A percentile compares a stretch with the other conserved stretches of the same genome.
Evolutionary conservation across 305 asterid species (phyloP).

Genomic region (Fraxinus greggii): DNA sequence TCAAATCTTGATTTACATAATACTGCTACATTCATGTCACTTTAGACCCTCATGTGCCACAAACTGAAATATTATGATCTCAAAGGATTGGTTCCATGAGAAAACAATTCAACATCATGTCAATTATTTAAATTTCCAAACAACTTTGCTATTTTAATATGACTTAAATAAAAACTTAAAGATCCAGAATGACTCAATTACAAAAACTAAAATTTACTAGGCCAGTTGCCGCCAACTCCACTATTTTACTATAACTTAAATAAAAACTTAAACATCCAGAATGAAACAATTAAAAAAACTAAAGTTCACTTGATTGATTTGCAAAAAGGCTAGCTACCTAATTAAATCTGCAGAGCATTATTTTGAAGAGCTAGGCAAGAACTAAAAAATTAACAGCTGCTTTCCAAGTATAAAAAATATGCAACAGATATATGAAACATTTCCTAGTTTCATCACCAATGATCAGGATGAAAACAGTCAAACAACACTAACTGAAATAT

Average conservation of each 20-base stretch:
- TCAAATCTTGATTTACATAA: background rate
- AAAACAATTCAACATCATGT: background rate
- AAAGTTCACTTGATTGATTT: background rate
- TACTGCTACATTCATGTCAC: background rate
- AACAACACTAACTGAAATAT: background rate
- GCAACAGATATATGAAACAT: background rate
- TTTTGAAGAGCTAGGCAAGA: background rate
- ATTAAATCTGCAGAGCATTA: background rate
- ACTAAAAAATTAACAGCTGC: background rate
- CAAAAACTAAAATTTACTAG: background rate
- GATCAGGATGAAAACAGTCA: background rate
- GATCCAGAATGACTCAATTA: background rate
- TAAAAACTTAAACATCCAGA: background rate
- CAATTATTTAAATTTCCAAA: background rate
- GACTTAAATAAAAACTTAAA: background rate
- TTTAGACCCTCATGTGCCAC: background rate
- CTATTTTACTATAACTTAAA: background rate
- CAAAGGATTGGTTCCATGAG: background rate
- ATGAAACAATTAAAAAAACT: background rate
- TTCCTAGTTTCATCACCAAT: background rate
- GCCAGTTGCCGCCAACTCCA: background rate
- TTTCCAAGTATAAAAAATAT: background rate
- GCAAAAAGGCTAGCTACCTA: background rate
- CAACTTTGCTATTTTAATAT: background rate
- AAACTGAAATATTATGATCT: background rate